These are phyloP conservation scores for Flaveria brownii DNA, from an alignment of 129 eudicot genomes.

Conservation along the genomic window DNA sequence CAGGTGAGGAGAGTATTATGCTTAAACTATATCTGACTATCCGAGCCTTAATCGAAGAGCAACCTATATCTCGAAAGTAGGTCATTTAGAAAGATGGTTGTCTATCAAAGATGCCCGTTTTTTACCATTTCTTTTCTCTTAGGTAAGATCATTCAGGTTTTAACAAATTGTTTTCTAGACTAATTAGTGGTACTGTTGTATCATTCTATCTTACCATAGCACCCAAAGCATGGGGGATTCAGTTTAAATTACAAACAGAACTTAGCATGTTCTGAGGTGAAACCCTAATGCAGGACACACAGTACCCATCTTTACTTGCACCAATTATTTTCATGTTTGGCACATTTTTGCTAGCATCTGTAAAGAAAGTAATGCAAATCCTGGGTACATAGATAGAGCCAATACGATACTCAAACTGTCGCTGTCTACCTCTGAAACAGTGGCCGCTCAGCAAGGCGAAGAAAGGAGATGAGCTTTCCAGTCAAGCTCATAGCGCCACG, in stretches of 20 bases:
- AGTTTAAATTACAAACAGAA: conserved; percentile 1
- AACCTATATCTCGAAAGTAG: background rate
- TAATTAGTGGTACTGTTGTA: background rate
- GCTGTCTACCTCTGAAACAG: conserved; percentile 66
- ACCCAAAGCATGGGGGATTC: conserved; percentile 15
- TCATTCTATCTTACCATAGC: background rate
- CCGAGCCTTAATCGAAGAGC: background rate
- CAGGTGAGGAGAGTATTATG: background rate
- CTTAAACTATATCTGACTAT: background rate
- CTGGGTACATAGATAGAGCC: background rate
- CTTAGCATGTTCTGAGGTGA: conserved; percentile 6
- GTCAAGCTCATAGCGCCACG: conserved; percentile 97
- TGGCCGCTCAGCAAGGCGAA: conserved; percentile 75
- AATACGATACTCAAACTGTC: background rate
- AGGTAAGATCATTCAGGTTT: background rate
- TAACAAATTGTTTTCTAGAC: conserved; percentile 4
- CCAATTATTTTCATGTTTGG: conserved; percentile 12
- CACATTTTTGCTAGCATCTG: conserved; percentile 5
- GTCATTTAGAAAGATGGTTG: background rate
- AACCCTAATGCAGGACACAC: background rate
- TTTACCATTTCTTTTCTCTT: background rate
- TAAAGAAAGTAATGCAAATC: conserved; percentile 12
- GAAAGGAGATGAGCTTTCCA: conserved; percentile 73
- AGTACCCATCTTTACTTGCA: conserved; percentile 19
- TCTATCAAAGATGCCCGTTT: background rate